These are phyloP conservation scores for Syzygium aromaticum DNA, from an alignment of 345 rosid genomes.

Conservation along the genomic window DNA sequence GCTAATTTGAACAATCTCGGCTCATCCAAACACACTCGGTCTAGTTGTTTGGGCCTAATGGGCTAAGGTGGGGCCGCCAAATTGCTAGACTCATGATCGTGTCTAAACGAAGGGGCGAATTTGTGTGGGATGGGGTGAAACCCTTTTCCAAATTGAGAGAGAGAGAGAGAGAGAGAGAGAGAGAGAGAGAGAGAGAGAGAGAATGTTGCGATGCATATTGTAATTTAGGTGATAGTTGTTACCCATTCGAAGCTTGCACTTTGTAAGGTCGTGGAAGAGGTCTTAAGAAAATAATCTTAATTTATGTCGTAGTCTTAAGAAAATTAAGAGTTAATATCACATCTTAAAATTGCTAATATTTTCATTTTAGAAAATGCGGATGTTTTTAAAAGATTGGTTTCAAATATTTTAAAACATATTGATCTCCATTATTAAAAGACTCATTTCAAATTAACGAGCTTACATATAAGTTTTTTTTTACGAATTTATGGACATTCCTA, in stretches of 20 bases:
- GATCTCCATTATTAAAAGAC: background rate
- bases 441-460: background rate
- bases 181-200: background rate
- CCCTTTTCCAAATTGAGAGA: background rate
- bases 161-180: background rate
- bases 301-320: background rate
- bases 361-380: background rate
- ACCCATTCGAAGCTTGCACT: background rate
- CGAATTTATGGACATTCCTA: background rate
- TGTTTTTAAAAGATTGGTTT: background rate
- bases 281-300: background rate
- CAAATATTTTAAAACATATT: background rate
- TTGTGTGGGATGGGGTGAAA: no score
- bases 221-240: background rate
- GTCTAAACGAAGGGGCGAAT: no score
- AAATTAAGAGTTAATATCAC: background rate
- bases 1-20: accelerated
- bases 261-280: background rate
- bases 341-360: background rate
- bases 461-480: background rate
- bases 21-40: background rate
- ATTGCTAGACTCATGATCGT: background rate
- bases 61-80: background rate
- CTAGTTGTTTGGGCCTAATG: background rate
- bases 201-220: background rate